Evolutionary conservation across 495 filamentous ascomycete species (phyloP).

Genomic region (Cladorrhinum samala): DNA sequence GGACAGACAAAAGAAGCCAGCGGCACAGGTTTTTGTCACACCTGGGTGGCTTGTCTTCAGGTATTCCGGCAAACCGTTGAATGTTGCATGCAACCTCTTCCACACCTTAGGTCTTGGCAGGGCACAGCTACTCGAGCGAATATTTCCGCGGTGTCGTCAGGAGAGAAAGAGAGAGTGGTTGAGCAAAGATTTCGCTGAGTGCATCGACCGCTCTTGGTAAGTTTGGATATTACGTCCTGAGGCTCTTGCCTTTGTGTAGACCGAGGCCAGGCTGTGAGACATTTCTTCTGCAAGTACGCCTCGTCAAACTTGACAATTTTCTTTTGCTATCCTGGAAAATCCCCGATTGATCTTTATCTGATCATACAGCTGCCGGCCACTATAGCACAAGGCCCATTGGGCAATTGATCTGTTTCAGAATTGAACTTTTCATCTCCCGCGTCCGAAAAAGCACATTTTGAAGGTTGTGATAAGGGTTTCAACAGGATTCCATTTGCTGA

Average conservation of each 20-base stretch:
- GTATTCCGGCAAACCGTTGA: constrained; percentile 1
- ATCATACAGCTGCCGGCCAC: too few relatives aligned
- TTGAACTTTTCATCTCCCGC: too few relatives aligned
- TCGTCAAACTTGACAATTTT: not conserved
- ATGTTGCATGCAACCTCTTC: not conserved
- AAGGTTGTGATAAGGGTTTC: too few relatives aligned
- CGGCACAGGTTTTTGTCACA: not conserved
- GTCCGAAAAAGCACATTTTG: too few relatives aligned
- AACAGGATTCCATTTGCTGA: too few relatives aligned
- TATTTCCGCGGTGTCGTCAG: not conserved
- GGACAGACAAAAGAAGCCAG: not conserved
- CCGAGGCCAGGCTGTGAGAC: not conserved
- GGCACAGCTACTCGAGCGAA: not conserved
- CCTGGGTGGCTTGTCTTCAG: constrained; percentile 1
- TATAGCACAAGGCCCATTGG: too few relatives aligned
- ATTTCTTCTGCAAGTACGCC: too few relatives aligned
- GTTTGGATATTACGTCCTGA: not conserved
- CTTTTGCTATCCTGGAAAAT: not conserved
- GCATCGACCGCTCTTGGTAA: too few relatives aligned
- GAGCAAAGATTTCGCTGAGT: not conserved
- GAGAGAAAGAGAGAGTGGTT: not conserved
- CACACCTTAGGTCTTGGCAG: constrained; percentile 2
- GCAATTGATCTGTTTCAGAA: too few relatives aligned
- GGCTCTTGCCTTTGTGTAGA: not conserved
- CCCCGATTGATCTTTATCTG: not conserved